Percentiles rank a stretch among this genome's conserved stretches.
phyloP scores from a whole-genome alignment of 805 yeast species.

The Starmerella geochares region DNA sequence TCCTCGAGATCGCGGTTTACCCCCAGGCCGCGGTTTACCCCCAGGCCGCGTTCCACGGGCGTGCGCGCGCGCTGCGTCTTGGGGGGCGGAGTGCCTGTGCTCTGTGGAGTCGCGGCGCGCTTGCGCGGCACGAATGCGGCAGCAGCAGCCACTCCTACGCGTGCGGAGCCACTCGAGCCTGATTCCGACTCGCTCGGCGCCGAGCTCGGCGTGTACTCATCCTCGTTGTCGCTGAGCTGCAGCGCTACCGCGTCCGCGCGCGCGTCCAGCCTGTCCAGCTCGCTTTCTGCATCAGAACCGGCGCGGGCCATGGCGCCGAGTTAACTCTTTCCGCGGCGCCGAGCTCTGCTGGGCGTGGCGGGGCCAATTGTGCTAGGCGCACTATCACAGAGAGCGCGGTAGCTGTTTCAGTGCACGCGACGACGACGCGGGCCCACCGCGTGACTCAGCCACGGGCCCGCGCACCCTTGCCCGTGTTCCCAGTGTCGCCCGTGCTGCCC shows the following conservation, averaged over 20 bases:
- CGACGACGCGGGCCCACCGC: too few relatives aligned
- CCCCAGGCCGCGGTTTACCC: too few relatives aligned
- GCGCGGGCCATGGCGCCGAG: neutral
- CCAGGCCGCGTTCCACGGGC: too few relatives aligned
- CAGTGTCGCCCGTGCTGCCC: too few relatives aligned
- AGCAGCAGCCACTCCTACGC: neutral
- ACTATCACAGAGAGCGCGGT: too few relatives aligned
- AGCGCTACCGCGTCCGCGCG: conserved; percentile 15
- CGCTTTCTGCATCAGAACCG: neutral
- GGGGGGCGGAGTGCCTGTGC: too few relatives aligned
- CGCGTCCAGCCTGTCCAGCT: conserved; percentile 13
- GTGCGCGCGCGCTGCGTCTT: too few relatives aligned
- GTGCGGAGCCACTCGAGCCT: neutral
- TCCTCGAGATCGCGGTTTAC: conserved; percentile 11
- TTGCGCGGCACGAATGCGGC: neutral
- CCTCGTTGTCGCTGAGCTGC: neutral
- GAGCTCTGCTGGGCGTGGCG: neutral
- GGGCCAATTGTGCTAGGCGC: too few relatives aligned
- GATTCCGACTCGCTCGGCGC: neutral
- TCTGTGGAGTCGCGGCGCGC: neutral
- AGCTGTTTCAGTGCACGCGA: too few relatives aligned
- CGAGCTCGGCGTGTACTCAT: neutral
- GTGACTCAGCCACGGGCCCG: too few relatives aligned
- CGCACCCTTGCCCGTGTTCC: too few relatives aligned
- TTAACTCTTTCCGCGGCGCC: too few relatives aligned